Conservation (phyloP, 345 rosid genomes). For the Brassica nigra region DNA sequence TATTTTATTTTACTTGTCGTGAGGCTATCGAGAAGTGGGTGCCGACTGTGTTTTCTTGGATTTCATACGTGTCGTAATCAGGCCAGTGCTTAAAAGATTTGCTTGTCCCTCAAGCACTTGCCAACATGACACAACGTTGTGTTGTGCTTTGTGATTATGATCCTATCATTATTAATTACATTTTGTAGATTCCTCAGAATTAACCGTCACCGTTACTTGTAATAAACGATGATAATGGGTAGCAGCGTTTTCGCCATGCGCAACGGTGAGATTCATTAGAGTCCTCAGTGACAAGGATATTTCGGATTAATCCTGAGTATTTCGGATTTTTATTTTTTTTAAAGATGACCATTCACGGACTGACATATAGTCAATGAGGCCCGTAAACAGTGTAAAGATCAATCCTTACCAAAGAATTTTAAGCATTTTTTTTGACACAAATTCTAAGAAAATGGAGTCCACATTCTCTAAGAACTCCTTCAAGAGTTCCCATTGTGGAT, state of each 20-base stretch:
- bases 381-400: too few relatives aligned
- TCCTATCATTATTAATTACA: not conserved
- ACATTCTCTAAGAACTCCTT: too few relatives aligned
- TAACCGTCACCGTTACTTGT: not conserved
- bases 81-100: slow-evolving; percentile 21
- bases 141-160: slow-evolving; percentile 9
- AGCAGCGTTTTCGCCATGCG: not conserved
- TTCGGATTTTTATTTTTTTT: too few relatives aligned
- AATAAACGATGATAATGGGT: not conserved
- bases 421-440: too few relatives aligned
- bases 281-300: too few relatives aligned
- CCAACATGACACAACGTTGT: slow-evolving; percentile 22
- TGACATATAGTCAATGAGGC: too few relatives aligned
- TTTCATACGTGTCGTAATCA: slow-evolving; percentile 13
- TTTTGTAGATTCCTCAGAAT: not conserved
- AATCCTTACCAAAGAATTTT: too few relatives aligned
- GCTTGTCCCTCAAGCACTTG: slow-evolving; percentile 24
- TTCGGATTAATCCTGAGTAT: too few relatives aligned
- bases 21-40: not conserved
- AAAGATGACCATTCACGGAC: too few relatives aligned
- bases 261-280: too few relatives aligned
- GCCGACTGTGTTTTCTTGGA: not conserved
- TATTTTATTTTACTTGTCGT: not conserved
- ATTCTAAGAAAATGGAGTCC: too few relatives aligned
- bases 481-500: not conserved